phyloP scores from a whole-genome alignment of 1,284 basidiomycete genomes.

The Termitomyces sp. region DNA sequence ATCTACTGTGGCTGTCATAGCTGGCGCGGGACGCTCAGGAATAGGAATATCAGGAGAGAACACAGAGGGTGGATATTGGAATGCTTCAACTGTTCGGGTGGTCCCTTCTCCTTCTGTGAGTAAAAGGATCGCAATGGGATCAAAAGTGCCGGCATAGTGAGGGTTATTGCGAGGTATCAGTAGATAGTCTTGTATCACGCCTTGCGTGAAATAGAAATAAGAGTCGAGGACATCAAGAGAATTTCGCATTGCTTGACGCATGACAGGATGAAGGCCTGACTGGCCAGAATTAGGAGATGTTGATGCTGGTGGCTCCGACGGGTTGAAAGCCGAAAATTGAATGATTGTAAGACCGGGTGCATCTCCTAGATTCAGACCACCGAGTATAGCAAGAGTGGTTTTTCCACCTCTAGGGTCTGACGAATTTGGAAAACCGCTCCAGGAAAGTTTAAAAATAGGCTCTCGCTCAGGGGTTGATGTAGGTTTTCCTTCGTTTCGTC shows the following conservation, averaged over 20 bases:
- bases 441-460: conserved; percentile 86
- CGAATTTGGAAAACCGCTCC: conserved; percentile 73
- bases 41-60: conserved; percentile 26
- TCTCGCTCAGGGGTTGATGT: conserved; percentile 40
- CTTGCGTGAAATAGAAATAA: conserved; percentile 57
- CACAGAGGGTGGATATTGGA: conserved; percentile 51
- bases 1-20: conserved; percentile 7
- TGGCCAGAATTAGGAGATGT: conserved; percentile 22
- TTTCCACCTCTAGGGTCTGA: conserved; percentile 60
- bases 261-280: conserved; percentile 39
- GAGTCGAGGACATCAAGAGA: conserved; percentile 55
- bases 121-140: conserved; percentile 64
- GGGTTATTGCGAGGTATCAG: conserved; percentile 70
- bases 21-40: conserved; percentile 12
- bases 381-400: conserved; percentile 74
- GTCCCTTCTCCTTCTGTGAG: conserved; percentile 37
- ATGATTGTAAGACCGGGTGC: conserved; percentile 65
- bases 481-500: conserved; percentile 7
- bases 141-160: conserved; percentile 65
- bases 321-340: conserved; percentile 70
- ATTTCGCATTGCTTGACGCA: conserved; percentile 61
- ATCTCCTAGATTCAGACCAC: conserved; percentile 59
- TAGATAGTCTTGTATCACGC: conserved; percentile 74
- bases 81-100: conserved; percentile 42
- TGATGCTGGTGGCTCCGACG: conserved; percentile 39